phyloP scores from a whole-genome alignment of 1,139 yeast genomes.

The Pneumocystis jirovecii region DNA sequence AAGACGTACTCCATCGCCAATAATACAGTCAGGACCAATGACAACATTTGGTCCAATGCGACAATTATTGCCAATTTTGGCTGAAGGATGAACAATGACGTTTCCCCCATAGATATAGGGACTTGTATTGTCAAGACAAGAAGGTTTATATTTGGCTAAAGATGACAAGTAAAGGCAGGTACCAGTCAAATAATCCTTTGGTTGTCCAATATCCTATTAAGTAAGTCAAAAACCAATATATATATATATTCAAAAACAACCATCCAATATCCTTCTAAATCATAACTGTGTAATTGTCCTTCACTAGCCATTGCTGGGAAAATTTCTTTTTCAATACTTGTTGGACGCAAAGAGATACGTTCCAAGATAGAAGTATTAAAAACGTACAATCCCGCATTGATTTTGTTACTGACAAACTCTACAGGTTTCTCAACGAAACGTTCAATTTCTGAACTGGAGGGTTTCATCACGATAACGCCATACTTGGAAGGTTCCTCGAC shows the following conservation, averaged over 20 bases:
- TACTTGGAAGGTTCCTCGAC: slow-evolving; percentile 98
- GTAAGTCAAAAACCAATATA: neutral
- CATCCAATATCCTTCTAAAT: slow-evolving; percentile 99
- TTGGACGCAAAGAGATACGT: slow-evolving; percentile 92
- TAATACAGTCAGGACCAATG: slow-evolving; percentile 89
- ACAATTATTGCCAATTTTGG: slow-evolving; percentile 82
- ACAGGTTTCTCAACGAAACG: slow-evolving; percentile 99
- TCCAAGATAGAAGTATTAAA: slow-evolving; percentile 94
- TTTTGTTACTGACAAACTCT: slow-evolving; percentile 87
- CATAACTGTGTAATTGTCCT: slow-evolving; percentile 83
- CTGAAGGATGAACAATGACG: slow-evolving; percentile 88
- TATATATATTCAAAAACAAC: neutral
- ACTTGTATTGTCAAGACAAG: slow-evolving; percentile 44
- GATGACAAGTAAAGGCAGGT: slow-evolving; percentile 85
- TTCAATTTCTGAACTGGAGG: slow-evolving; percentile 86
- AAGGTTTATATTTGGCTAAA: slow-evolving; percentile 64
- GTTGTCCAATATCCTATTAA: slow-evolving; percentile 81
- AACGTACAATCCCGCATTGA: slow-evolving; percentile 92
- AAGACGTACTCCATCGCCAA: slow-evolving; percentile 98
- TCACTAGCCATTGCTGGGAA: slow-evolving; percentile 91
- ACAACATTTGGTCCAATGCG: slow-evolving; percentile 97
- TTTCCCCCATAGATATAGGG: slow-evolving; percentile 78
- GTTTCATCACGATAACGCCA: slow-evolving; percentile 97
- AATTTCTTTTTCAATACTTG: slow-evolving; percentile 98
- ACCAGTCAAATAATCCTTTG: slow-evolving; percentile 97